phyloP scores from a whole-genome alignment of 2,329 filamentous ascomycete genomes.

The Lachnellula hyalina region DNA sequence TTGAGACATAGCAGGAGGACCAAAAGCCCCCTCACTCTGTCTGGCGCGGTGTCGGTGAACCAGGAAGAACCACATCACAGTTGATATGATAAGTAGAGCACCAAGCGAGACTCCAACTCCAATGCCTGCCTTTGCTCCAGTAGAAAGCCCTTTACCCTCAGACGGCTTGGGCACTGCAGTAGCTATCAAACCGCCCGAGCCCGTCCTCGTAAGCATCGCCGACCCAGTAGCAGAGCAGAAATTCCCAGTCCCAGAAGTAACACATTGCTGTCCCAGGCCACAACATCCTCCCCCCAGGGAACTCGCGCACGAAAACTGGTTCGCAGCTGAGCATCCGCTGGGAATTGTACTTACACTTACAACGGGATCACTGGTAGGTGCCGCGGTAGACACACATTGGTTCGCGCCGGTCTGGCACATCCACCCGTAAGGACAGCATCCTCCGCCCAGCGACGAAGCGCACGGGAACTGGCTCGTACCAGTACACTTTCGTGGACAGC shows the following conservation, averaged over 20 bases:
- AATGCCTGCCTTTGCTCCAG: slow-evolving; percentile 52
- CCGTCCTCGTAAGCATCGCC: slow-evolving; percentile 27
- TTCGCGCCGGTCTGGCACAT: slow-evolving; percentile 35
- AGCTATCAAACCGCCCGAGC: slow-evolving; percentile 30
- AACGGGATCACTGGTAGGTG: slow-evolving; percentile 21
- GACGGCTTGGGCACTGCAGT: slow-evolving; percentile 22
- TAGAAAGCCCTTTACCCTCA: slow-evolving; percentile 33
- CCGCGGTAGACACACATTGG: slow-evolving; percentile 31
- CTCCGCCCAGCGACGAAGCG: slow-evolving; percentile 29
- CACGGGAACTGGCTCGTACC: slow-evolving; percentile 30
- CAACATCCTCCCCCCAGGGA: slow-evolving; percentile 47
- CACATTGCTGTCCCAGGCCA: slow-evolving; percentile 39
- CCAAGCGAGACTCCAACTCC: slow-evolving; percentile 46
- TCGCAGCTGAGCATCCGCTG: slow-evolving; percentile 41
- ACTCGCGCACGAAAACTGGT: slow-evolving; percentile 39
- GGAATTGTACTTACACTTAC: slow-evolving; percentile 35
- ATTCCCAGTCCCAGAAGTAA: slow-evolving; percentile 32
- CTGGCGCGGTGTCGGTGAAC: slow-evolving; percentile 32
- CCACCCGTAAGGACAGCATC: slow-evolving; percentile 44
- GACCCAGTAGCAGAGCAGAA: slow-evolving; percentile 35
- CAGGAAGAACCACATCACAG: slow-evolving; percentile 44
- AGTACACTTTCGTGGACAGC: slow-evolving; percentile 32
- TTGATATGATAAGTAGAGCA: slow-evolving; percentile 38
- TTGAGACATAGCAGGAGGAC: slow-evolving; percentile 16
- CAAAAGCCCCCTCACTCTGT: slow-evolving; percentile 14